A percentile compares a stretch with the other conserved stretches of the same genome.
Conservation (phyloP, 1,139 yeast genomes). For the Saccharomyces pastorianus region DNA sequence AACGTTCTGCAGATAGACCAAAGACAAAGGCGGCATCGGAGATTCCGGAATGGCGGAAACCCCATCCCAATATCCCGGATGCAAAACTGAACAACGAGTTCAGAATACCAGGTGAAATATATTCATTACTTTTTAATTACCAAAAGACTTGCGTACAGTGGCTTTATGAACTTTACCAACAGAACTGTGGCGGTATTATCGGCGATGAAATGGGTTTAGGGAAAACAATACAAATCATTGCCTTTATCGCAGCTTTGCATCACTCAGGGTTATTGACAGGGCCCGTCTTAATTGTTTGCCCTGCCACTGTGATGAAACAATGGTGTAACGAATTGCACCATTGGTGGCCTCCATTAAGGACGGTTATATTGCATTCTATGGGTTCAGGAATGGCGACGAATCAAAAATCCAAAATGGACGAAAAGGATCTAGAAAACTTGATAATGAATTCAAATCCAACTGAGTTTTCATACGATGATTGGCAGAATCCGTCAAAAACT, state of each 20-base stretch:
- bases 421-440: slow-evolving; percentile 36
- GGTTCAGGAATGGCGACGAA: slow-evolving; percentile 72
- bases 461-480: slow-evolving; percentile 36
- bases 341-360: slow-evolving; percentile 96
- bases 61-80: slow-evolving; percentile 74
- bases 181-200: slow-evolving; percentile 85
- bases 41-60: slow-evolving; percentile 47
- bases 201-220: slow-evolving; percentile 99
- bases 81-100: slow-evolving; percentile 63
- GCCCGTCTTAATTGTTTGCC: slow-evolving; percentile 85
- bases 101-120: slow-evolving; percentile 83
- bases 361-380: slow-evolving; percentile 80
- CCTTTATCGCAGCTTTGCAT: slow-evolving; percentile 84
- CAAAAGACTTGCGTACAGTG: slow-evolving; percentile 88
- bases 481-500: slow-evolving; percentile 21
- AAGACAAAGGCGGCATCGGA: no score
- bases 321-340: slow-evolving; percentile 94
- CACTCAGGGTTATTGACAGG: slow-evolving; percentile 66
- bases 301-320: slow-evolving; percentile 91
- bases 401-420: slow-evolving; percentile 34
- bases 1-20: slow-evolving; percentile 29
- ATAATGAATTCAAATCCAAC: slow-evolving; percentile 42
- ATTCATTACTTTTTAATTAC: slow-evolving; percentile 78
- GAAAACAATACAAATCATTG: slow-evolving; percentile 83
- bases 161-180: slow-evolving; percentile 73